Evolutionary conservation across 495 filamentous ascomycete genomes (phyloP).

Genomic region (Penicillium waksmanii): DNA sequence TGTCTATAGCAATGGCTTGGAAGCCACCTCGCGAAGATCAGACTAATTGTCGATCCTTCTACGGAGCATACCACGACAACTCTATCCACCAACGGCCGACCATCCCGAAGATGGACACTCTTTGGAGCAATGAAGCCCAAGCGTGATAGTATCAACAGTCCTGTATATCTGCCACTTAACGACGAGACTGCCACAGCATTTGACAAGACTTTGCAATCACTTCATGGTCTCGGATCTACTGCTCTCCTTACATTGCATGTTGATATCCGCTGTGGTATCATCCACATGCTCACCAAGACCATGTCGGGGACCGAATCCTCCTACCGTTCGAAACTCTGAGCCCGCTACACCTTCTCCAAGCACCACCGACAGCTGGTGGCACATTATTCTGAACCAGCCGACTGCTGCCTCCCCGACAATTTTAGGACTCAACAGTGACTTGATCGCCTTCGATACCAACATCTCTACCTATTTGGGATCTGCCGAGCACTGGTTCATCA

Average conservation of each 20-base stretch:
- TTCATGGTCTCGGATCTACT: slow-evolving; percentile 73
- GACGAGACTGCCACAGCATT: slow-evolving; percentile 80
- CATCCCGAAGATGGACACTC: slow-evolving; percentile 78
- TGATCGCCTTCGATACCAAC: slow-evolving; percentile 83
- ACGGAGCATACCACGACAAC: slow-evolving; percentile 47
- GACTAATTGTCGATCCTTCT: slow-evolving; percentile 63
- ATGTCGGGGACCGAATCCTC: slow-evolving; percentile 53
- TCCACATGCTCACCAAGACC: slow-evolving; percentile 61
- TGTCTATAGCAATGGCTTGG: slow-evolving; percentile 78
- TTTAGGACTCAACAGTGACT: slow-evolving; percentile 74
- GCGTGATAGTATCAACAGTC: slow-evolving; percentile 52
- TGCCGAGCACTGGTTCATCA: slow-evolving; percentile 67
- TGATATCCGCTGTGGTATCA: slow-evolving; percentile 80
- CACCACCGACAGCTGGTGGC: slow-evolving; percentile 64
- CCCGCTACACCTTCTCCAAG: slow-evolving; percentile 55
- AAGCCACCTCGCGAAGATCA: slow-evolving; percentile 72
- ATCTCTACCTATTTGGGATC: slow-evolving; percentile 68
- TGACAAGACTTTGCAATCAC: slow-evolving; percentile 79
- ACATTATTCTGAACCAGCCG: slow-evolving; percentile 72
- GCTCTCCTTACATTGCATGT: slow-evolving; percentile 84
- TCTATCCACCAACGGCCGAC: slow-evolving; percentile 40
- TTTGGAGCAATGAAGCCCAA: slow-evolving; percentile 62
- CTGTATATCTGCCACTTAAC: slow-evolving; percentile 88
- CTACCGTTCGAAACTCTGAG: slow-evolving; percentile 37
- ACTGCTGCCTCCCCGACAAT: slow-evolving; percentile 80